Percentiles rank a stretch among this genome's conserved stretches.
Conservation (phyloP, 306 rosid genomes). For the Acacia crassicarpa region DNA sequence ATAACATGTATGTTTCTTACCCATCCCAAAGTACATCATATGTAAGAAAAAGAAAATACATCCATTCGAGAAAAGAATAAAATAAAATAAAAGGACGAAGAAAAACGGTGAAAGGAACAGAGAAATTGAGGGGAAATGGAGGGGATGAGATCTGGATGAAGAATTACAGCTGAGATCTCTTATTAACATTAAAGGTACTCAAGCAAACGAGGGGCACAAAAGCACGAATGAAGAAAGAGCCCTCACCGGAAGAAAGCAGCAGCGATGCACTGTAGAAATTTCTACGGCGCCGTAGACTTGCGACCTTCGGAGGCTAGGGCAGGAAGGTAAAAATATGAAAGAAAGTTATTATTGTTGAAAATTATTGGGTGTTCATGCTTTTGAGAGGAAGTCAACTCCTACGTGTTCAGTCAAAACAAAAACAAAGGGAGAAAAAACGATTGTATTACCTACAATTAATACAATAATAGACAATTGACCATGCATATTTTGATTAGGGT, state of each 20-base stretch:
- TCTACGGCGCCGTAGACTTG: background rate
- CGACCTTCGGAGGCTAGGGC: background rate
- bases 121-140: background rate
- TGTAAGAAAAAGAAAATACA: background rate
- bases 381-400: no score
- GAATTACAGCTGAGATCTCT: background rate
- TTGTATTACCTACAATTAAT: no score
- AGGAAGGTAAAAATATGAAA: background rate
- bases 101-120: background rate
- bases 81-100: background rate
- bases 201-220: background rate
- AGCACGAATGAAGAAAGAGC: background rate
- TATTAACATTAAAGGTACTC: background rate
- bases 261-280: background rate
- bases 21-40: background rate
- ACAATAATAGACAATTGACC: no score
- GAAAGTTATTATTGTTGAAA: background rate
- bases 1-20: background rate
- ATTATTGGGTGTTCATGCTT: background rate
- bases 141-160: conserved; percentile 3
- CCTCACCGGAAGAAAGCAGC: background rate
- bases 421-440: no score
- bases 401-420: no score
- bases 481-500: no score
- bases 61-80: background rate